A percentile compares a stretch with the other conserved stretches of the same genome.
These are phyloP conservation scores for Verticillium nubilum DNA, from an alignment of 2,329 filamentous ascomycete genomes.

Conservation along the genomic window DNA sequence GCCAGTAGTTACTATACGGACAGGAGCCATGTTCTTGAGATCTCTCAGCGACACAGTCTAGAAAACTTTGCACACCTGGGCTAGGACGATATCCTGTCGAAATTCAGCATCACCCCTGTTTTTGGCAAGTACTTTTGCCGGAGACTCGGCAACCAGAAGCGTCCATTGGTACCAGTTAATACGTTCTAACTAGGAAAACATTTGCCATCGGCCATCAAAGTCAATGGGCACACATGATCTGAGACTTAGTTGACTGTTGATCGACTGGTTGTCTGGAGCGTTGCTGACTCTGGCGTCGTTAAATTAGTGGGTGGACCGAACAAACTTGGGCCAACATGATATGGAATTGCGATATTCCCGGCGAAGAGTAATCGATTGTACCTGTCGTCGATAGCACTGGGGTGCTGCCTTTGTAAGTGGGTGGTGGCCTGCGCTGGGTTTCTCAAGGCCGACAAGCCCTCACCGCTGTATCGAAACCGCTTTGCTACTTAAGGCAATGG, in stretches of 20 bases:
- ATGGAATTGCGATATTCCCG: not conserved
- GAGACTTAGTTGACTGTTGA: not conserved
- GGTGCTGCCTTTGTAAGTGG: not conserved
- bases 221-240: not conserved
- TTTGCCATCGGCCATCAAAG: constrained; percentile 1
- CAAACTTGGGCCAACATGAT: not conserved
- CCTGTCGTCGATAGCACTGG: not conserved
- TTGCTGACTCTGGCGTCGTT: not conserved
- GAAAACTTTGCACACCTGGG: not conserved
- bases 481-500: too few species aligned
- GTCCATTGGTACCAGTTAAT: not conserved
- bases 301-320: not conserved
- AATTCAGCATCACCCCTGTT: not conserved
- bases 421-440: too few species aligned
- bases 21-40: not conserved
- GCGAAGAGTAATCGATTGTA: not conserved
- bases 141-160: not conserved
- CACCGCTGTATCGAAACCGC: too few species aligned
- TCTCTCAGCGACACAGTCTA: not conserved
- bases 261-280: not conserved
- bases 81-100: not conserved
- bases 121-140: not conserved
- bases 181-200: not conserved
- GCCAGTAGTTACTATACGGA: not conserved
- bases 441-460: too few species aligned